phyloP scores from a whole-genome alignment of 805 yeast genomes.

The Spathaspora sp. region DNA sequence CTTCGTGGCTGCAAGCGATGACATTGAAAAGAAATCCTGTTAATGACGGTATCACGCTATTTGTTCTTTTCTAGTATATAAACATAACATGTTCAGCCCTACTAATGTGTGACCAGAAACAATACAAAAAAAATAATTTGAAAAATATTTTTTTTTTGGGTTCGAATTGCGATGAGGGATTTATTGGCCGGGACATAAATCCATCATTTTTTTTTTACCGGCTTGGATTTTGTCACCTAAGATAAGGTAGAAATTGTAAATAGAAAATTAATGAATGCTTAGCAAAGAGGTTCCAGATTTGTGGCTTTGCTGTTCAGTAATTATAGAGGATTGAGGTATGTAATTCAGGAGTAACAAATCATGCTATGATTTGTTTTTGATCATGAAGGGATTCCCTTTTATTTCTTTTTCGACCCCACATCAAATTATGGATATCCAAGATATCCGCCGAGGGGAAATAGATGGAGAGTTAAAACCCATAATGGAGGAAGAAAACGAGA shows the following conservation, averaged over 20 bases:
- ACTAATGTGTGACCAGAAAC: neutral
- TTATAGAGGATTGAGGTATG: neutral
- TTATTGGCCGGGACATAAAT: neutral
- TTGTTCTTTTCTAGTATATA: neutral
- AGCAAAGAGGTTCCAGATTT: neutral
- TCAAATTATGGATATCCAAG: no score
- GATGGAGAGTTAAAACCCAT: no score
- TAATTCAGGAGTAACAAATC: neutral
- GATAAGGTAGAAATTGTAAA: neutral
- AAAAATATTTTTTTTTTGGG: neutral
- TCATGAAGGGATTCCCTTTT: no score
- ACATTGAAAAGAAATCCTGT: neutral
- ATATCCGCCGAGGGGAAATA: no score
- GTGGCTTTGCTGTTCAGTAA: neutral
- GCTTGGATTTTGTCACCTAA: neutral
- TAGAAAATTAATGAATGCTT: neutral
- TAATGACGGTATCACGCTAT: neutral
- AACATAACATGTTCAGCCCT: neutral
- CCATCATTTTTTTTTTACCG: neutral
- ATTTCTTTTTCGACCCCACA: no score
- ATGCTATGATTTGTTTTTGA: no score
- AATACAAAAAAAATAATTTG: neutral
- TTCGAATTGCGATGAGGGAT: neutral
- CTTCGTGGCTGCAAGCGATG: neutral
- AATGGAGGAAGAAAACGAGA: no score